These are phyloP conservation scores for Eucalyptus sideroxylon DNA, from an alignment of 345 rosid genomes.

Conservation along the genomic window DNA sequence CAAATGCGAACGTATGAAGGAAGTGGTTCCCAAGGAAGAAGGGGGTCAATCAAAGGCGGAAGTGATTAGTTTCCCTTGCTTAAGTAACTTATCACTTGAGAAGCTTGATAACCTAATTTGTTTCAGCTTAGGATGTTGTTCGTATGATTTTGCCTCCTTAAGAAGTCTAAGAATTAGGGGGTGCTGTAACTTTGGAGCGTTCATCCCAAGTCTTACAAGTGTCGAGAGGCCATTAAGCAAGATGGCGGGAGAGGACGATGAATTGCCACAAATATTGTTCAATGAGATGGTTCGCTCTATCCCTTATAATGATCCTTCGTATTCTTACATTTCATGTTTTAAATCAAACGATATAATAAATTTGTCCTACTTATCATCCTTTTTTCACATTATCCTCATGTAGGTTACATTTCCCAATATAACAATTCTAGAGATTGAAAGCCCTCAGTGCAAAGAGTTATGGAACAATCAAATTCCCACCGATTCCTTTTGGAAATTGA, in stretches of 20 bases:
- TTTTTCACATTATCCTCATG: not conserved
- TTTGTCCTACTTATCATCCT: not conserved
- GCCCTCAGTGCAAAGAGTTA: not conserved
- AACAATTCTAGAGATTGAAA: not conserved
- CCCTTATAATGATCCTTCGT: accelerated
- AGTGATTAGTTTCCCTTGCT: no score
- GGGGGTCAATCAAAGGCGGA: no score
- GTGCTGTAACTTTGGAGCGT: no score
- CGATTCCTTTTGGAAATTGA: not conserved
- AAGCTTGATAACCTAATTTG: accelerated
- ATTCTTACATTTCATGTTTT: not conserved
- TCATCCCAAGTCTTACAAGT: no score
- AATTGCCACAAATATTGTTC: not conserved
- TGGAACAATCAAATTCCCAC: not conserved
- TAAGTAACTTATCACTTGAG: no score
- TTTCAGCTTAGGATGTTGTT: no score
- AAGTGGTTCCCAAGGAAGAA: no score
- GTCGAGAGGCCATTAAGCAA: no score
- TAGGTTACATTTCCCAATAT: not conserved
- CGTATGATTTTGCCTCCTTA: no score
- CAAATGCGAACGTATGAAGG: no score
- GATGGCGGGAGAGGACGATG: no score
- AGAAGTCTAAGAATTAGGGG: no score
- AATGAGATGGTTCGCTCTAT: not conserved
- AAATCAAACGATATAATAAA: not conserved